phyloP scores from a whole-genome alignment of 768 basidiomycete species.

The Mycena amicta region DNA sequence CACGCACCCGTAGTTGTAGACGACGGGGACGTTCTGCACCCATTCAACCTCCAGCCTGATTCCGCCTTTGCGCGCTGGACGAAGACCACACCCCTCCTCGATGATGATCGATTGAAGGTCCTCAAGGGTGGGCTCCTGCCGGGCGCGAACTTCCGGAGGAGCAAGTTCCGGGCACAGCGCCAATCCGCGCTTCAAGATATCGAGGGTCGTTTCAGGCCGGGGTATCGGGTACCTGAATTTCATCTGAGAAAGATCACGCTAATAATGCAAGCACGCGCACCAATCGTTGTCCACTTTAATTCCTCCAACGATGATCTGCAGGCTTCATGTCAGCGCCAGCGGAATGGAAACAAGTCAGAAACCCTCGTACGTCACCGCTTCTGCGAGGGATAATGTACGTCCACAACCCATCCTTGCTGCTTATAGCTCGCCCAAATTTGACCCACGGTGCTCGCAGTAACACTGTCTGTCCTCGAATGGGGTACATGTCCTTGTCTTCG shows the following conservation, averaged over 20 bases:
- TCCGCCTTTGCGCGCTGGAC: slow-evolving; percentile 71
- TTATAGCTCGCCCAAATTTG: slow-evolving; percentile 54
- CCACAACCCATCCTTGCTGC: slow-evolving; percentile 41
- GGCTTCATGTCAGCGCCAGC: neutral
- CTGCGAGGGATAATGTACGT: slow-evolving; percentile 70
- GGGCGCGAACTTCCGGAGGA: slow-evolving; percentile 52
- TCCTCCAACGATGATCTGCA: slow-evolving; percentile 61
- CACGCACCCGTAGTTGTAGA: slow-evolving; percentile 61
- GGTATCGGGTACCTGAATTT: slow-evolving; percentile 60
- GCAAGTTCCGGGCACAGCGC: slow-evolving; percentile 59
- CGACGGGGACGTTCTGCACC: slow-evolving; percentile 49
- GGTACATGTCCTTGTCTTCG: slow-evolving; percentile 73
- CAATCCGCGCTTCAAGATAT: slow-evolving; percentile 58
- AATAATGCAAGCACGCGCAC: slow-evolving; percentile 34
- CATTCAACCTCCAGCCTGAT: slow-evolving; percentile 59
- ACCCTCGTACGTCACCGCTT: slow-evolving; percentile 49
- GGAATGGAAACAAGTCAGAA: neutral
- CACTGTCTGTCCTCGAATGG: slow-evolving; percentile 85
- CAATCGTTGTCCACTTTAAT: slow-evolving; percentile 64
- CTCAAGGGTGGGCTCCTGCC: slow-evolving; percentile 48
- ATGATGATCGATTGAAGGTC: slow-evolving; percentile 52
- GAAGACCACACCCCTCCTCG: slow-evolving; percentile 60
- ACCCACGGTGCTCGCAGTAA: slow-evolving; percentile 72
- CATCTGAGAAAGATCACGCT: neutral
- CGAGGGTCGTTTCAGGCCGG: slow-evolving; percentile 60